Base-by-base conservation (phyloP, 2,329 filamentous ascomycete genomes). In the Pseudonectria foliicola region DNA sequence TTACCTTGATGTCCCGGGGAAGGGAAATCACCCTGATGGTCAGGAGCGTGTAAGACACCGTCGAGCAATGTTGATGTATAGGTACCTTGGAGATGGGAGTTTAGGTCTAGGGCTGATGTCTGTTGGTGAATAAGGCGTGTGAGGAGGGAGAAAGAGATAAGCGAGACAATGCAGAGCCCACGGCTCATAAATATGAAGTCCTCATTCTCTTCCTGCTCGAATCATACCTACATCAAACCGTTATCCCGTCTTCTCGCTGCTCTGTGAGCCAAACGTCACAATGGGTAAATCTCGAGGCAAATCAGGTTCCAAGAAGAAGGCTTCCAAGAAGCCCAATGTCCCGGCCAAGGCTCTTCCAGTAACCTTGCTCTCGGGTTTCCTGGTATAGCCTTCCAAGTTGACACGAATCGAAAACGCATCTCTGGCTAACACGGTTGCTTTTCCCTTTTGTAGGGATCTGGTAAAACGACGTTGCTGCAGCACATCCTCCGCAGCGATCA, bases 391-490 rank as follows among this genome's bases (percentile, higher is more conserved):
- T 14, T 14, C 1, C 25, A 16, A 13, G 11, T 15, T 10, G n/a
- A 10, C 7, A 3, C 23, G 10, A 2, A n/a, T 10, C 6, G 10
- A 14, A 16, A 10, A 2, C 8, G 11, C 24, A 34, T 24, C 12
- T 10, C 5, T 11, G 1, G 25, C 25, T 21, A 2, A 10, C 15
- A 25, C 26, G 16, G n/a, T n/a, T n/a, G n/a, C n/a, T n/a, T n/a
- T n/a, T n/a, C n/a, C n/a, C n/a, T n/a, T 2, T 7, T 14, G 0
- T 10, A 79, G 76, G 80, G 80, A 10, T 75, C 77, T 29, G 82
- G 82, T 2, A 85, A 85, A 54, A 85, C 81, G 0, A 85, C 82
- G 0, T 66, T 85, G 0, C 66, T 85, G 0, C 73, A 82, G 40
- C 75, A 84, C 40, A 81, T 85, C 33, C 70, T 85, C 5, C 72